Conservation (phyloP, 768 basidiomycete genomes). For the Termitomyces sp. region DNA sequence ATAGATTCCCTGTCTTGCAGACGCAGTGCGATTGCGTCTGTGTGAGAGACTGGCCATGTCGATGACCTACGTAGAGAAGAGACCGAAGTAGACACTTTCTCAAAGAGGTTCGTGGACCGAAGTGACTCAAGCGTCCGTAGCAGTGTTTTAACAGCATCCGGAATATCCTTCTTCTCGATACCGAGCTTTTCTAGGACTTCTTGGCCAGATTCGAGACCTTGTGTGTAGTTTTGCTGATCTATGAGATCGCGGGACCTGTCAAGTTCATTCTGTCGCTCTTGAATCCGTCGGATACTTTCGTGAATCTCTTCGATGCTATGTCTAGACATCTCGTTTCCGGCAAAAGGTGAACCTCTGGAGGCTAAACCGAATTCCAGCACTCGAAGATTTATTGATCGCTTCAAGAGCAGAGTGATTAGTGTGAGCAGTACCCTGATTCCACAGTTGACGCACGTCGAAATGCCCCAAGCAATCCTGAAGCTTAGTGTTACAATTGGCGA, state of each 20-base stretch:
- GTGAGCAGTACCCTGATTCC: not conserved
- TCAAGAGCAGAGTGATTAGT: not conserved
- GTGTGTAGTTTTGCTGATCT: conserved; percentile 33
- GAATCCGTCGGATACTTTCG: conserved; percentile 7
- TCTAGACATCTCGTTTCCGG: not conserved
- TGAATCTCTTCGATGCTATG: conserved; percentile 10
- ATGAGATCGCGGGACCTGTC: conserved; percentile 35
- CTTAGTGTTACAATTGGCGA: conserved; percentile 44
- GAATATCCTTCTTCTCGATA: conserved; percentile 38
- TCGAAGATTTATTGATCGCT: not conserved
- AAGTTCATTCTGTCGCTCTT: conserved; percentile 28
- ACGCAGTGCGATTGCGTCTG: not conserved
- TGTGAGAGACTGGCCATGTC: conserved; percentile 8
- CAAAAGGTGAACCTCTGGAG: not conserved
- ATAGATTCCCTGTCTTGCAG: conserved; percentile 1
- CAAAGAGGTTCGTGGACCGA: not conserved
- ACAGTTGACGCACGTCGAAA: conserved; percentile 36
- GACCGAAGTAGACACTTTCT: conserved; percentile 1
- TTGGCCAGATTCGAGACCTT: conserved; percentile 30
- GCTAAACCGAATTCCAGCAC: not conserved
- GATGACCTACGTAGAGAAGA: conserved; percentile 3
- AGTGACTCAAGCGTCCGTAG: conserved; percentile 39
- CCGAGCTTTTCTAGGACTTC: conserved; percentile 40
- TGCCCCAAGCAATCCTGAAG: conserved; percentile 53
- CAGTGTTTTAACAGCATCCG: conserved; percentile 52